Percentiles rank a stretch among this genome's conserved stretches.
These are phyloP conservation scores for Theobroma cacao DNA, from an alignment of 345 rosid genomes.

Conservation along the genomic window DNA sequence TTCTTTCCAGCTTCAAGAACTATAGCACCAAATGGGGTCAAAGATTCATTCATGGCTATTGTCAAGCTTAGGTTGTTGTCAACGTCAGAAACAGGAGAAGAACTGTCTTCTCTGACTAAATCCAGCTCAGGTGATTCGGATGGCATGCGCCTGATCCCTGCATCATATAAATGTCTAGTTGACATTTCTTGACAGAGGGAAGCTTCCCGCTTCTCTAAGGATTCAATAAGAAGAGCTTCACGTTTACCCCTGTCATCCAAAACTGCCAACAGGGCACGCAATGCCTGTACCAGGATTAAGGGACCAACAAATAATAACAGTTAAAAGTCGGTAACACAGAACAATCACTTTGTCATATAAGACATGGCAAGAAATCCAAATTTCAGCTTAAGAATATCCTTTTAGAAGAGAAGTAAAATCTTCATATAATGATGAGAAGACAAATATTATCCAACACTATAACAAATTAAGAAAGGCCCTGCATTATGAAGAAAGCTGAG, in stretches of 20 bases:
- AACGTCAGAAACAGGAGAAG: slow-evolving; percentile 88
- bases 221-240: slow-evolving; percentile 81
- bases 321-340: neutral
- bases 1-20: slow-evolving; percentile 66
- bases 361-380: neutral
- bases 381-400: neutral
- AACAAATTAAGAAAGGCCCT: neutral
- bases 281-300: slow-evolving; percentile 56
- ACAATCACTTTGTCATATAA: neutral
- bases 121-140: slow-evolving; percentile 44
- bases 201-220: slow-evolving; percentile 70
- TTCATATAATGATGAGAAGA: neutral
- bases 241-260: slow-evolving; percentile 84
- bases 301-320: slow-evolving; percentile 8
- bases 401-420: neutral
- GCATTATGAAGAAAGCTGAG: neutral
- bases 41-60: slow-evolving; percentile 35
- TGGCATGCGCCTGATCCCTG: slow-evolving; percentile 20
- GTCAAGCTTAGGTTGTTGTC: slow-evolving; percentile 65
- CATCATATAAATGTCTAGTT: slow-evolving; percentile 26
- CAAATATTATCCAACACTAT: neutral
- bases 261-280: slow-evolving; percentile 66
- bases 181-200: slow-evolving; percentile 75
- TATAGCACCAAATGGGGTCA: slow-evolving; percentile 54
- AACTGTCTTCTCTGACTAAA: slow-evolving; percentile 62